Conservation (phyloP, 352 stramenopile genomes). For the Globisporangium sylvaticum region DNA sequence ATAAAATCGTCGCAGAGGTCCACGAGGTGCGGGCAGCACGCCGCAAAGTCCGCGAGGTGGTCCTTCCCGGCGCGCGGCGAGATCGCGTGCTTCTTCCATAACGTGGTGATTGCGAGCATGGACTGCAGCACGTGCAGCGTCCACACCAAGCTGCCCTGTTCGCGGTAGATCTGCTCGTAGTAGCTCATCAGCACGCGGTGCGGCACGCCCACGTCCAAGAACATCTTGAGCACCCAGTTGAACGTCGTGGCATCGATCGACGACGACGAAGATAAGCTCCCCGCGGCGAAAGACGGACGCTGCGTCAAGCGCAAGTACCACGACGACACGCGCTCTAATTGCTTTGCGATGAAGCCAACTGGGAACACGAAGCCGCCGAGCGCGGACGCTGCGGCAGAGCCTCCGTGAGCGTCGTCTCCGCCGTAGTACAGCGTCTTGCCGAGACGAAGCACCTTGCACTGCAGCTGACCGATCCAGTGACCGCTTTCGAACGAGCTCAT, state of each 20-base stretch:
- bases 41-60: conserved; percentile 64
- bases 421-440: conserved; percentile 73
- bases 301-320: conserved; percentile 75
- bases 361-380: conserved; percentile 68
- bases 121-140: conserved; percentile 74
- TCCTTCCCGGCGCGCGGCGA: conserved; percentile 67
- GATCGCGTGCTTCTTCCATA: conserved; percentile 83
- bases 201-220: conserved; percentile 76
- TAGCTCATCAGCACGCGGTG: conserved; percentile 68
- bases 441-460: conserved; percentile 69
- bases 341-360: conserved; percentile 65
- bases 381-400: conserved; percentile 24
- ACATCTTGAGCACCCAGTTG: conserved; percentile 81
- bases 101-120: conserved; percentile 65
- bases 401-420: conserved; percentile 42
- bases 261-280: conserved; percentile 31
- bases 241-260: conserved; percentile 65
- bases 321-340: conserved; percentile 70
- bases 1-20: conserved; percentile 78
- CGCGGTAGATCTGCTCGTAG: conserved; percentile 80
- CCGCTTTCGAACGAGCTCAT: conserved; percentile 67
- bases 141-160: conserved; percentile 55
- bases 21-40: conserved; percentile 72
- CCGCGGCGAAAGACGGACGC: conserved; percentile 31
- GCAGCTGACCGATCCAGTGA: conserved; percentile 78